A percentile compares a stretch with the other conserved stretches of the same genome.
Conservation (phyloP, 495 filamentous ascomycete genomes). For the Haplographium delicatum region DNA sequence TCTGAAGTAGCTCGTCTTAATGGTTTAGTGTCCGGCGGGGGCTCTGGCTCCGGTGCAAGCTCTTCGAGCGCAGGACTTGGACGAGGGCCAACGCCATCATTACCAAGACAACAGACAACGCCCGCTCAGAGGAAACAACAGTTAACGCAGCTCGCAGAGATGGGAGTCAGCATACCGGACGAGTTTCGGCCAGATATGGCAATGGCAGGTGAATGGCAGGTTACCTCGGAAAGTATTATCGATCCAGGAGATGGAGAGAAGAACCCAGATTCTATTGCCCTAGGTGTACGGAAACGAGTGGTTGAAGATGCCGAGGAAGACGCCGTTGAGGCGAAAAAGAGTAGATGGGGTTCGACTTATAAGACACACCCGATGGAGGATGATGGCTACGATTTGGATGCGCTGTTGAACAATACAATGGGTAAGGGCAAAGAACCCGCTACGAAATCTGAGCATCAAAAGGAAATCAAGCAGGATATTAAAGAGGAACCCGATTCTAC, state of each 20-base stretch:
- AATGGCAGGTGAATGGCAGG: slow-evolving; percentile 87
- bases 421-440: slow-evolving; percentile 16
- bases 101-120: slow-evolving; percentile 35
- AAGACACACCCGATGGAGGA: slow-evolving; percentile 58
- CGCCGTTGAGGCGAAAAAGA: slow-evolving; percentile 57
- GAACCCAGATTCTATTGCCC: slow-evolving; percentile 20
- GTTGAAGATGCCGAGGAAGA: slow-evolving; percentile 53
- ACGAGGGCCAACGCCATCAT: slow-evolving; percentile 22
- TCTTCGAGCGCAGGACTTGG: slow-evolving; percentile 13
- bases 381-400: slow-evolving; percentile 60
- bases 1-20: slow-evolving; percentile 83
- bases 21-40: slow-evolving; percentile 55
- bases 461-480: slow-evolving; percentile 29
- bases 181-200: slow-evolving; percentile 76
- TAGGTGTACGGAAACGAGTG: slow-evolving; percentile 30
- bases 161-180: slow-evolving; percentile 83
- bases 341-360: slow-evolving; percentile 70
- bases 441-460: slow-evolving; percentile 21
- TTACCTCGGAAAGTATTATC: slow-evolving; percentile 52
- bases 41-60: slow-evolving; percentile 11
- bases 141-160: slow-evolving; percentile 75
- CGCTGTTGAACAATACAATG: slow-evolving; percentile 48
- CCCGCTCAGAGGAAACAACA: slow-evolving; percentile 74
- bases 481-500: slow-evolving; percentile 24
- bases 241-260: slow-evolving; percentile 25